Evolutionary conservation across 164 flowering plant species (phyloP).

Genomic region (Piper longum): DNA sequence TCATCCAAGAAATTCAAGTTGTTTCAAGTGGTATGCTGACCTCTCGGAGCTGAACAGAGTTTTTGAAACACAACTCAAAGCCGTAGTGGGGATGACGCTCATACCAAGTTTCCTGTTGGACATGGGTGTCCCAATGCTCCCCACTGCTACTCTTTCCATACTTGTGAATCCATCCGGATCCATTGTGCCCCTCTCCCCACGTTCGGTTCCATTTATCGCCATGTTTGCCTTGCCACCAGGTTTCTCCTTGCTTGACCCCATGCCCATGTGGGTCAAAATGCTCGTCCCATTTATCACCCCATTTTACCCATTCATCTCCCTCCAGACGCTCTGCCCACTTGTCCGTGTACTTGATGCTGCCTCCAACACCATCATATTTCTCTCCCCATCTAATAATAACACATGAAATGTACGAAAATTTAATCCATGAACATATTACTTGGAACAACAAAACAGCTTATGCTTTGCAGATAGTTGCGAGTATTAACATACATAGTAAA

Average conservation of each 20-base stretch:
- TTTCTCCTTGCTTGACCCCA: constrained; percentile 93
- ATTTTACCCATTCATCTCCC: constrained; percentile 79
- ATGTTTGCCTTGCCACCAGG: constrained; percentile 87
- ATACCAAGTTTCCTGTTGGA: constrained; percentile 75
- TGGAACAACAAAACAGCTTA: neutral
- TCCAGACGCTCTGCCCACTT: constrained; percentile 93
- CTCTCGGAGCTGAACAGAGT: constrained; percentile 68
- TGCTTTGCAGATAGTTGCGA: neutral
- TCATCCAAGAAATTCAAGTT: neutral
- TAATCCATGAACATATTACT: neutral
- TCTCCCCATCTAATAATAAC: constrained; percentile 85
- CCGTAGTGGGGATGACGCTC: constrained; percentile 87
- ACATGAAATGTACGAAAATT: neutral
- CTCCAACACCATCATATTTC: constrained; percentile 75
- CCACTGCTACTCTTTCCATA: constrained; percentile 94
- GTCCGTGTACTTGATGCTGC: constrained; percentile 89
- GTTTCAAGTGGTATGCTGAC: constrained; percentile 51
- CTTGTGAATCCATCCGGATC: constrained; percentile 97
- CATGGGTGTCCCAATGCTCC: constrained; percentile 97
- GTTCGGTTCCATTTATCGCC: constrained; percentile 95
- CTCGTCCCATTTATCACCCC: constrained; percentile 99
- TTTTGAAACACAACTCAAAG: constrained; percentile 66
- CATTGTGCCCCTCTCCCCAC: constrained; percentile 94
- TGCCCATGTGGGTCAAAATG: constrained; percentile 44
- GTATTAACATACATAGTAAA: neutral